These are phyloP conservation scores for Neospermospora avenae DNA, from an alignment of 2,329 filamentous ascomycete genomes.

Conservation along the genomic window DNA sequence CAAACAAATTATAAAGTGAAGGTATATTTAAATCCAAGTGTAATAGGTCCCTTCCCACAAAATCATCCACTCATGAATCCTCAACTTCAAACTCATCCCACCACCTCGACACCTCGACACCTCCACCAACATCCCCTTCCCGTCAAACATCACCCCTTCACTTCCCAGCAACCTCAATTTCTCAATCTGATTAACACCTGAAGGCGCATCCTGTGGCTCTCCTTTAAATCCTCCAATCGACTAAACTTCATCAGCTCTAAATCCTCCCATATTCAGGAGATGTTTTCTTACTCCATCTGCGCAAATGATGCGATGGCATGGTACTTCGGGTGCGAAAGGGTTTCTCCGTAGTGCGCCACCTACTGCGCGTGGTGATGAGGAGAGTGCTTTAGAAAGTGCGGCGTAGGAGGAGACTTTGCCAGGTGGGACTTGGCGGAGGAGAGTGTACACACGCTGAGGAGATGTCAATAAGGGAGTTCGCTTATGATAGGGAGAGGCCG, in stretches of 20 bases:
- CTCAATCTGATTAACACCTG: conserved; percentile 45
- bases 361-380: conserved; percentile 59
- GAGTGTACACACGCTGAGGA: conserved; percentile 46
- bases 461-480: neutral
- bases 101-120: conserved; percentile 36
- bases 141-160: conserved; percentile 47
- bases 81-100: conserved; percentile 43
- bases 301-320: conserved; percentile 58
- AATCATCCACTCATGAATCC: neutral
- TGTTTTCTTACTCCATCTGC: conserved; percentile 45
- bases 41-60: neutral
- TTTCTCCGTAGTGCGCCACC: conserved; percentile 59
- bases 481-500: neutral
- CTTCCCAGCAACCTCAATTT: conserved; percentile 43
- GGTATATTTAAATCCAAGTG: too few species aligned
- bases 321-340: conserved; percentile 60
- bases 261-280: neutral
- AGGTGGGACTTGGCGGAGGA: conserved; percentile 56
- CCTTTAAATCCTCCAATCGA: conserved; percentile 50
- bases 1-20: too few species aligned
- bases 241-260: conserved; percentile 12
- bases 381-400: conserved; percentile 51
- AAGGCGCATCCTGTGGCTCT: conserved; percentile 48
- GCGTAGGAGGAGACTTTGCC: conserved; percentile 60
- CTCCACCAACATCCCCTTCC: conserved; percentile 43